phyloP scores from a whole-genome alignment of 2,329 filamentous ascomycete genomes.

The Nigrograna mackinnonii region DNA sequence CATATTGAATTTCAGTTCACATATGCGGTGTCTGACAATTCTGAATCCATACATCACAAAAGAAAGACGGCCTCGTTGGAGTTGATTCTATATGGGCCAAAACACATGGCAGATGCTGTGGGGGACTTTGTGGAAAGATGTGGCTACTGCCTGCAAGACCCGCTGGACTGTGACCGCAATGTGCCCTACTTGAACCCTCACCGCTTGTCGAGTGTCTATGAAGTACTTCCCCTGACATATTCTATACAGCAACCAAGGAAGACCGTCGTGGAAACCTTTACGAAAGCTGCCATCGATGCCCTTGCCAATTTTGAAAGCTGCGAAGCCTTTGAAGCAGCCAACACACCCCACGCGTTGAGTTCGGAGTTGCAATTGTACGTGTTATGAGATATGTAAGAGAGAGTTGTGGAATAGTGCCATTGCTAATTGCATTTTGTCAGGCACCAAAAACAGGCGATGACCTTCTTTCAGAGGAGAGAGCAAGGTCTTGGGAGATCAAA shows the following conservation, averaged over 20 bases:
- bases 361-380: too few relatives aligned
- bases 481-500: too few relatives aligned
- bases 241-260: slow-evolving; percentile 17
- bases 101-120: slow-evolving; percentile 20
- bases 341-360: too few relatives aligned
- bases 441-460: slow-evolving; percentile 16
- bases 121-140: slow-evolving; percentile 25
- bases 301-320: slow-evolving; percentile 8
- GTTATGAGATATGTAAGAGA: too few relatives aligned
- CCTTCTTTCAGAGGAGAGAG: slow-evolving; percentile 13
- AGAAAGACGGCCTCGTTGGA: slow-evolving; percentile 4
- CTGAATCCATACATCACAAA: background rate
- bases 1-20: slow-evolving; percentile 1
- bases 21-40: background rate
- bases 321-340: slow-evolving; percentile 8
- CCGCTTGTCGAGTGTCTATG: slow-evolving; percentile 6
- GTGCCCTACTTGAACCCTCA: slow-evolving; percentile 16
- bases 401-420: too few relatives aligned
- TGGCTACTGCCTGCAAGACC: slow-evolving; percentile 17
- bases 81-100: slow-evolving; percentile 18
- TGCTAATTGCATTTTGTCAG: background rate
- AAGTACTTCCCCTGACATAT: slow-evolving; percentile 7
- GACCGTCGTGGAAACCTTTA: slow-evolving; percentile 5
- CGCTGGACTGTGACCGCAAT: slow-evolving; percentile 9
- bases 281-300: slow-evolving; percentile 5